phyloP scores from a whole-genome alignment of 176 grass and related monocot species.

The Coix lacrymajobi region DNA sequence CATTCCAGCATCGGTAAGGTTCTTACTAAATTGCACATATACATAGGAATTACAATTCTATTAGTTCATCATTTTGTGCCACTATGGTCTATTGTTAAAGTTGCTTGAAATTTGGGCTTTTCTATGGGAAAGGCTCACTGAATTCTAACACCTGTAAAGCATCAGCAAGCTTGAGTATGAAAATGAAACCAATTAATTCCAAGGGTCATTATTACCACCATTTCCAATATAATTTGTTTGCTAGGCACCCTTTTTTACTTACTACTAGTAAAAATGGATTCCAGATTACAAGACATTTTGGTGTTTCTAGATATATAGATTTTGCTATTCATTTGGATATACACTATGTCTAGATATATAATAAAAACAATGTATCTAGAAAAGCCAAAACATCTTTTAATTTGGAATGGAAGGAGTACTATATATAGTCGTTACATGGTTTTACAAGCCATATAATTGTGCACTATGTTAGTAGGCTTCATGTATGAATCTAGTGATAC shows the following conservation, averaged over 20 bases:
- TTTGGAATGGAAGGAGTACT: too few relatives aligned
- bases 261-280: too few relatives aligned
- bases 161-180: neutral
- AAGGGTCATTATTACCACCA: neutral
- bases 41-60: neutral
- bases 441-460: neutral
- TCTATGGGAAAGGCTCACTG: neutral
- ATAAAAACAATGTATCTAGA: neutral
- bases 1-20: conserved; percentile 88
- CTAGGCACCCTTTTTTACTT: neutral
- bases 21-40: neutral
- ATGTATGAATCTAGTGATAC: neutral
- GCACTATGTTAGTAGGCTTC: neutral
- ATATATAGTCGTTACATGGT: neutral
- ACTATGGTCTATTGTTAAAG: neutral
- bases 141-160: conserved; percentile 52
- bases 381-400: too few relatives aligned
- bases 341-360: too few relatives aligned
- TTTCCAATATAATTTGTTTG: neutral
- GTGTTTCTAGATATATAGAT: conserved; percentile 93
- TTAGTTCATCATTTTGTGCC: neutral
- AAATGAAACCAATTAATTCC: neutral
- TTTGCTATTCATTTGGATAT: conserved; percentile 90
- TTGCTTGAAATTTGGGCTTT: neutral
- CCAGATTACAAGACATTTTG: too few relatives aligned